A percentile compares a stretch with the other conserved stretches of the same genome.
phyloP scores from a whole-genome alignment of 495 filamentous ascomycete genomes.

The Trichoderma gamsii region DNA sequence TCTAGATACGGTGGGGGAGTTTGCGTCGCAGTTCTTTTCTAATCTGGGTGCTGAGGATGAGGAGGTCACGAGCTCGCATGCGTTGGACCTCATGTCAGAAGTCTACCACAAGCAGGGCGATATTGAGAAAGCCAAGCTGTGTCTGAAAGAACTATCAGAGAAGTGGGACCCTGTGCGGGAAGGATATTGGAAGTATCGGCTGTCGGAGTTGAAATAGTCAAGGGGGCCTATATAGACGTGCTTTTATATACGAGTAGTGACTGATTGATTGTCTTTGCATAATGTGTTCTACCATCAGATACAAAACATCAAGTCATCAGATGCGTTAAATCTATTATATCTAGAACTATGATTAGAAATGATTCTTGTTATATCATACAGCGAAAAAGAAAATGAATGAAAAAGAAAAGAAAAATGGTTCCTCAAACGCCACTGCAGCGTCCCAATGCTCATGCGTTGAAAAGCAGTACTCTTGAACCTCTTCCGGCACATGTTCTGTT shows the following conservation, averaged over 20 bases:
- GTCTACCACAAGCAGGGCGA: conserved; percentile 60
- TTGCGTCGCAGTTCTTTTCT: conserved; percentile 60
- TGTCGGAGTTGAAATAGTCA: background rate
- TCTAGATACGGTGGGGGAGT: conserved; percentile 53
- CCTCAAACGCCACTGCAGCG: background rate
- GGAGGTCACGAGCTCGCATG: conserved; percentile 68
- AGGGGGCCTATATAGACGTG: no score
- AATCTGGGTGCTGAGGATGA: conserved; percentile 38
- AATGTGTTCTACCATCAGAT: no score
- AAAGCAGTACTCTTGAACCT: no score
- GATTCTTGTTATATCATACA: background rate
- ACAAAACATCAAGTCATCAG: no score
- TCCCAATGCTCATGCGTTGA: conserved; percentile 3
- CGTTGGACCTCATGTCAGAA: conserved; percentile 85
- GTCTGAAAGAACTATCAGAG: conserved; percentile 65
- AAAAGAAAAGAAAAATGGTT: background rate
- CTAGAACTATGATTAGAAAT: background rate
- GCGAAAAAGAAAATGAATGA: background rate
- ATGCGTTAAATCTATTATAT: background rate
- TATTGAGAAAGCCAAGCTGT: conserved; percentile 53
- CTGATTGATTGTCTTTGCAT: no score
- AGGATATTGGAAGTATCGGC: conserved; percentile 85
- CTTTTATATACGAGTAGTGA: background rate
- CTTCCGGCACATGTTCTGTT: background rate
- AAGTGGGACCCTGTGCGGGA: conserved; percentile 86